These are phyloP conservation scores for Aureobasidium sp. DNA, from an alignment of 2,329 filamentous ascomycete genomes.

Conservation along the genomic window DNA sequence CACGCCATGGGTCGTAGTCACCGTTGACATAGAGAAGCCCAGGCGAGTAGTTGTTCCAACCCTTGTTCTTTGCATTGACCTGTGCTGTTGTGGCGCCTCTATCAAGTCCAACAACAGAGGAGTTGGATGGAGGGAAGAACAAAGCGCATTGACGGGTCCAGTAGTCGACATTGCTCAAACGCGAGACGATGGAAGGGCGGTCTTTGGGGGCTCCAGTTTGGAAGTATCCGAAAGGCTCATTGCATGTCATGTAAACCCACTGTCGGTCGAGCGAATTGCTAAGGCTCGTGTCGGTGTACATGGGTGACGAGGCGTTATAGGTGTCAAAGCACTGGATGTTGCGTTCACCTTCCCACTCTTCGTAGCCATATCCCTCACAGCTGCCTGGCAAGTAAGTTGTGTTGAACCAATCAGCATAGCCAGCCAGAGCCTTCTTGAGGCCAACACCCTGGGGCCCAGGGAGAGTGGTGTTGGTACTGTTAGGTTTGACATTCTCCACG, in stretches of 20 bases:
- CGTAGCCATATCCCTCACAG: conserved; percentile 43
- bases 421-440: conserved; percentile 43
- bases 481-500: conserved; percentile 24
- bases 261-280: conserved; percentile 43
- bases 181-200: conserved; percentile 43
- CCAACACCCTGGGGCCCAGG: conserved; percentile 43
- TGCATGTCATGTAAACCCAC: conserved; percentile 56
- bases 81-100: conserved; percentile 40
- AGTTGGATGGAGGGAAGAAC: conserved; percentile 46
- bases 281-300: conserved; percentile 44
- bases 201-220: conserved; percentile 45
- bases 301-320: conserved; percentile 41
- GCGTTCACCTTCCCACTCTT: conserved; percentile 32
- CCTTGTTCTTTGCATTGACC: conserved; percentile 47
- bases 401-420: conserved; percentile 49
- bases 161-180: conserved; percentile 44
- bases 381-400: conserved; percentile 38
- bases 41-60: conserved; percentile 45
- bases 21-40: conserved; percentile 53
- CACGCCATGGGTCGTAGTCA: conserved; percentile 53
- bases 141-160: conserved; percentile 48
- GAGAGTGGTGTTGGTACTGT: conserved; percentile 21
- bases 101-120: conserved; percentile 43
- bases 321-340: conserved; percentile 47
- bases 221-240: conserved; percentile 54